A percentile compares a stretch with the other conserved stretches of the same genome.
Evolutionary conservation across 2,329 filamentous ascomycete genomes (phyloP).

Genomic region (Cladobotryum mycophilum): DNA sequence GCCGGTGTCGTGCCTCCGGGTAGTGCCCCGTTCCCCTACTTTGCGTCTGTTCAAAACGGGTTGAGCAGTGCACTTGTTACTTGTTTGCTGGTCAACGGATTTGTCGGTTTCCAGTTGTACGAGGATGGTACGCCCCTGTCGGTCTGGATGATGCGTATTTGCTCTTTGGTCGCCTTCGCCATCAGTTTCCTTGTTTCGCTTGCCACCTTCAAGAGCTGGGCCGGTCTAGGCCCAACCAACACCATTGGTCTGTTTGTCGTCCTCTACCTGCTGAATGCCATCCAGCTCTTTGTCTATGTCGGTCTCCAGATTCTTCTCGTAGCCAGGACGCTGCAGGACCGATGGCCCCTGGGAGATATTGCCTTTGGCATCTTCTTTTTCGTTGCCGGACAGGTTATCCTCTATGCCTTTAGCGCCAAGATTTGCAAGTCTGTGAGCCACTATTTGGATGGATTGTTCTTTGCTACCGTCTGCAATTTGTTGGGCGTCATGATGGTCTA

Average conservation of each 20-base stretch:
- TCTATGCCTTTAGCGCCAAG: slow-evolving; percentile 81
- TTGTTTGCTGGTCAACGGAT: slow-evolving; percentile 90
- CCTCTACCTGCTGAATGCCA: slow-evolving; percentile 82
- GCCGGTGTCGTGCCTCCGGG: slow-evolving; percentile 85
- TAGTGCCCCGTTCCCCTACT: slow-evolving; percentile 78
- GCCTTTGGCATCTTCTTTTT: slow-evolving; percentile 88
- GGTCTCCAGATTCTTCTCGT: slow-evolving; percentile 86
- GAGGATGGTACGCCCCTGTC: slow-evolving; percentile 93
- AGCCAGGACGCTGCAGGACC: slow-evolving; percentile 81
- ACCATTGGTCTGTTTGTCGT: slow-evolving; percentile 88
- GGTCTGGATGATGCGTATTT: slow-evolving; percentile 82
- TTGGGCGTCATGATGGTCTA: slow-evolving; percentile 99
- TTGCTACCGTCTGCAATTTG: slow-evolving; percentile 89
- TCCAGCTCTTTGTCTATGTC: slow-evolving; percentile 80
- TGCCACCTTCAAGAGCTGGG: slow-evolving; percentile 89
- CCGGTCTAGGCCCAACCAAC: slow-evolving; percentile 74
- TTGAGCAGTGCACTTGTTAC: slow-evolving; percentile 80
- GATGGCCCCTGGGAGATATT: slow-evolving; percentile 92
- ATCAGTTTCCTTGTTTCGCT: slow-evolving; percentile 83
- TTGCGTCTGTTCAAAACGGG: slow-evolving; percentile 80
- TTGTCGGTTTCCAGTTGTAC: slow-evolving; percentile 96
- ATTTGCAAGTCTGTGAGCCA: slow-evolving; percentile 84
- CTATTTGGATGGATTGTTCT: slow-evolving; percentile 90
- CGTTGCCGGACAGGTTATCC: slow-evolving; percentile 80
- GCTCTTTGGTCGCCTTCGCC: slow-evolving; percentile 73